Conservation (phyloP, 176 grass and related monocot species). For the Stipa capillata region DNA sequence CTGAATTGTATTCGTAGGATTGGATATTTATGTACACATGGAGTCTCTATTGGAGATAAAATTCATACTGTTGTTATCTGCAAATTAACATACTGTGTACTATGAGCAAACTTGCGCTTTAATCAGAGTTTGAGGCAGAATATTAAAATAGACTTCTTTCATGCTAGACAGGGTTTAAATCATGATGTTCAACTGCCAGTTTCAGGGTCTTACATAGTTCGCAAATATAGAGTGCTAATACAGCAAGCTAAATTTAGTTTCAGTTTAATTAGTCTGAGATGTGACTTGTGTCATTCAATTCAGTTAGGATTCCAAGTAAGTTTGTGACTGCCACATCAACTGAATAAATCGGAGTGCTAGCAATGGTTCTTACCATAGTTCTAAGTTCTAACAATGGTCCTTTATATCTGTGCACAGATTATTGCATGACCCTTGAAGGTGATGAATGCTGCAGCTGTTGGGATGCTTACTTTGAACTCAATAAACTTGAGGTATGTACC, state of each 20-base stretch:
- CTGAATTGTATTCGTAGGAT: background rate
- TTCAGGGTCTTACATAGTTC: background rate
- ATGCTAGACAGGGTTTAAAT: background rate
- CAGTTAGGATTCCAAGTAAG: background rate
- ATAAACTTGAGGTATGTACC: conserved; percentile 60
- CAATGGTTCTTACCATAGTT: background rate
- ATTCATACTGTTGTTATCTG: background rate
- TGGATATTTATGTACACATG: background rate
- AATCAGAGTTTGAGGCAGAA: background rate
- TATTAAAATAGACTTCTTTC: too few relatives aligned
- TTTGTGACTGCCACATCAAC: background rate
- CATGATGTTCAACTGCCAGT: background rate
- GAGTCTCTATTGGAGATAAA: background rate
- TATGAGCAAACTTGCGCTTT: background rate
- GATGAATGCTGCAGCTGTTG: conserved; percentile 87
- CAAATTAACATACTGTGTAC: background rate
- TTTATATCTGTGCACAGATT: conserved; percentile 46
- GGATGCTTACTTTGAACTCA: conserved; percentile 84
- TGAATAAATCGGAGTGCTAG: background rate
- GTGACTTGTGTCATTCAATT: background rate
- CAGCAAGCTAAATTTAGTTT: background rate
- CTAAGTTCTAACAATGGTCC: background rate
- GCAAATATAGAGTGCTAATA: background rate
- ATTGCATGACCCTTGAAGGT: conserved; percentile 70
- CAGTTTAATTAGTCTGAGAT: background rate